Evolutionary conservation across 225 moss, liverwort and hornwort genomes (phyloP).

Genomic region (Rhytidiadelphus loreus): DNA sequence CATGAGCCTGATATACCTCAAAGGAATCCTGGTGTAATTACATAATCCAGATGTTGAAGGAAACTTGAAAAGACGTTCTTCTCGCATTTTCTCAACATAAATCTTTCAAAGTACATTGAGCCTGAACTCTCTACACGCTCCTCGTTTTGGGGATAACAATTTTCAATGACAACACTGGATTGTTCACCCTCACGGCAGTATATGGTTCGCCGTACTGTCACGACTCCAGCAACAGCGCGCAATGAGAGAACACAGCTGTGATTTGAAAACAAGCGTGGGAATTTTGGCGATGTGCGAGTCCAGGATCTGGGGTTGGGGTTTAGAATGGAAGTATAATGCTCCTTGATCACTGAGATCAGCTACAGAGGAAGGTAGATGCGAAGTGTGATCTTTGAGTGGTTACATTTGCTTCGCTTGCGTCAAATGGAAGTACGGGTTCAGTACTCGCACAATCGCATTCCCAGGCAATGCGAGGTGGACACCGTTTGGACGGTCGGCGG

Average conservation of each 20-base stretch:
- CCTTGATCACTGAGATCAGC: not conserved
- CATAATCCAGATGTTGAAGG: not conserved
- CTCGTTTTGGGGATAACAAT: no score
- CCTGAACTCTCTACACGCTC: no score
- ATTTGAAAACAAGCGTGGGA: not conserved
- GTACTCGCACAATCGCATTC: constrained; percentile 13
- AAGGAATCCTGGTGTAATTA: not conserved
- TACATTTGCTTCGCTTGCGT: constrained; percentile 1
- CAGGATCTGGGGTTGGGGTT: not conserved
- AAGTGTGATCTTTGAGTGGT: not conserved
- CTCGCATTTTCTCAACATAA: no score
- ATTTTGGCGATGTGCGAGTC: not conserved
- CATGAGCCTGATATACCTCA: no score
- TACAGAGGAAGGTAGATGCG: not conserved
- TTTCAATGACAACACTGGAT: no score
- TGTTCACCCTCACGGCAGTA: no score
- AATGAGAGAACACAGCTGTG: not conserved
- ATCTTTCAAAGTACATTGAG: no score
- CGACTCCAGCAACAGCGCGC: not conserved
- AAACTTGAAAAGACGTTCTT: no score
- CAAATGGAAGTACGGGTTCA: constrained; percentile 14
- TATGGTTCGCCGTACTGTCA: not conserved
- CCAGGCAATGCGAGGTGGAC: constrained; percentile 21
- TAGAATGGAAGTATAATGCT: not conserved
- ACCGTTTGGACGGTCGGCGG: not conserved